A percentile compares a stretch with the other conserved stretches of the same genome.
Conservation (phyloP, 805 yeast genomes). For the Saccharomycopsis capsularis region DNA sequence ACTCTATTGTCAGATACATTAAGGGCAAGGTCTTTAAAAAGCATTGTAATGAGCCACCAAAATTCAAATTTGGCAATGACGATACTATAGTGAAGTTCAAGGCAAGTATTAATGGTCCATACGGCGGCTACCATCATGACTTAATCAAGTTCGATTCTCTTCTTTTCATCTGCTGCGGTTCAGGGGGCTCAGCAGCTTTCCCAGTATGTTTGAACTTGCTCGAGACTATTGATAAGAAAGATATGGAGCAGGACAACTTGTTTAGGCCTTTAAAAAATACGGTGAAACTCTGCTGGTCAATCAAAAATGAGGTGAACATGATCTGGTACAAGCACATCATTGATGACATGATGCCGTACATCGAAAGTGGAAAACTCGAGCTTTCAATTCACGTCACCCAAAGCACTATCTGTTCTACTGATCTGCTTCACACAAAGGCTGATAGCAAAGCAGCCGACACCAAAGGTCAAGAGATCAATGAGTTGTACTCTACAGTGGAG, state of each 20-base stretch:
- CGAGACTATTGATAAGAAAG: slow-evolving; percentile 24
- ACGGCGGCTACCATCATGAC: slow-evolving; percentile 38
- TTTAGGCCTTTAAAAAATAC: slow-evolving; percentile 29
- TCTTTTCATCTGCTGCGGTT: slow-evolving; percentile 36
- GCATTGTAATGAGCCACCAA: no score
- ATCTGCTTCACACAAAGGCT: neutral
- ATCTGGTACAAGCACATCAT: slow-evolving; percentile 35
- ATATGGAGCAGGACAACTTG: slow-evolving; percentile 28
- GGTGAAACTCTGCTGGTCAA: slow-evolving; percentile 32
- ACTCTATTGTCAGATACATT: neutral
- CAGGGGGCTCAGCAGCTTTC: slow-evolving; percentile 41
- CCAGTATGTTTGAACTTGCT: slow-evolving; percentile 40
- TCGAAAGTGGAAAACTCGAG: slow-evolving; percentile 25
- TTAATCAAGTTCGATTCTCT: slow-evolving; percentile 36
- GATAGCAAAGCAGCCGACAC: no score
- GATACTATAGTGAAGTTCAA: slow-evolving; percentile 25
- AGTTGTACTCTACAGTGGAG: no score
- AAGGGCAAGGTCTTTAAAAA: no score
- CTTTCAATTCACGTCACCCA: slow-evolving; percentile 26
- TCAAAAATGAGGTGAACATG: slow-evolving; percentile 26
- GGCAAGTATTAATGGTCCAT: slow-evolving; percentile 40
- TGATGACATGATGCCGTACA: slow-evolving; percentile 25
- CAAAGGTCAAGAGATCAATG: no score
- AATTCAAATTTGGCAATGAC: neutral
- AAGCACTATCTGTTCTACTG: neutral